Evolutionary conservation across 306 rosid species (phyloP).

Genomic region (Ammopiptanthus mongolicus): DNA sequence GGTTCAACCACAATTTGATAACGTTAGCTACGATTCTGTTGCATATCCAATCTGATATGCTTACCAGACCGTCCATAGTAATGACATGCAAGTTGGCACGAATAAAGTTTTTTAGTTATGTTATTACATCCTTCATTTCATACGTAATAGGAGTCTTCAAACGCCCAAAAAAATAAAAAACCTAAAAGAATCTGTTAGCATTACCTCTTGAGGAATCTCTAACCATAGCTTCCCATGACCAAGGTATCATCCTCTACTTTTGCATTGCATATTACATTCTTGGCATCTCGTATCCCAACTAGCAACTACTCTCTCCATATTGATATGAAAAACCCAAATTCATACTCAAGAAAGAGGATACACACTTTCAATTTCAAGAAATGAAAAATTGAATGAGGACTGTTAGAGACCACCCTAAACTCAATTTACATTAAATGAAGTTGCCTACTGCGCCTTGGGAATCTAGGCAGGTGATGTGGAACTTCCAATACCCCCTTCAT

Average conservation of each 20-base stretch:
- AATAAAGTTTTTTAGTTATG: not conserved
- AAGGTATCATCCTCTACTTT: conserved; percentile 63
- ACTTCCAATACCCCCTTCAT: too few species aligned
- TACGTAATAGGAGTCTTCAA: not conserved
- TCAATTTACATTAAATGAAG: too few species aligned
- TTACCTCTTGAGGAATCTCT: conserved; percentile 81
- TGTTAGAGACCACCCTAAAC: too few species aligned
- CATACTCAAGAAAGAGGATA: not conserved
- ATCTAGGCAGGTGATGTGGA: too few species aligned
- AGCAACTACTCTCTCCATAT: conserved; percentile 54
- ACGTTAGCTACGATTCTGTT: too few species aligned
- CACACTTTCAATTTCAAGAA: not conserved
- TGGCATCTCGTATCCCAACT: conserved; percentile 75
- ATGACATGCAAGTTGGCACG: conserved; percentile 42
- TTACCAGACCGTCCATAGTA: too few species aligned
- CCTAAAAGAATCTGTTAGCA: not conserved
- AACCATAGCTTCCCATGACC: conserved; percentile 89
- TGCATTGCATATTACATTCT: conserved; percentile 62
- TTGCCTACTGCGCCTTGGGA: too few species aligned
- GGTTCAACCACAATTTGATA: too few species aligned
- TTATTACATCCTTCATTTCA: not conserved
- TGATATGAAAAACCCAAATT: conserved; percentile 40
- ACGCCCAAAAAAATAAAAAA: too few species aligned
- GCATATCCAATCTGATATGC: too few species aligned
- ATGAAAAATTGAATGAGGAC: not conserved